Evolutionary conservation across 148 eudicot species (phyloP), one percentile per base, ranked within the genome.

Genomic region (Chenopodium suecicum): DNA sequence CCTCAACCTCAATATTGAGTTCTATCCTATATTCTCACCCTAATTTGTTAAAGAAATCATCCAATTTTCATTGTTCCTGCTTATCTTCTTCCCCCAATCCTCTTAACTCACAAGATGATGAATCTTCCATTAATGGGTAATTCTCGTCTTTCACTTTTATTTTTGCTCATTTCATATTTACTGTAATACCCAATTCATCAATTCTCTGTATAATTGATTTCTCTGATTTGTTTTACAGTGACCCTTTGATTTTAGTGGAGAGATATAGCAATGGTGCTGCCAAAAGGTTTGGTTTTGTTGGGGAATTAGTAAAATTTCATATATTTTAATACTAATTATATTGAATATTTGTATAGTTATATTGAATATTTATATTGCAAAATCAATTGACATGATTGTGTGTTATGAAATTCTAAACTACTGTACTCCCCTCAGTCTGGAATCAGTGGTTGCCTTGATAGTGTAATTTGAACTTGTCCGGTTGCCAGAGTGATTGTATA

Each of bases 251-350:
- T 85, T 84, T 94, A 78, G 91, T 94, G 79, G 98, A 93, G 84
- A 91, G 89, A 82, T 87, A 87, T 78, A 87, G 81, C 32, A 90
- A 93, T 88, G 98, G 98, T 76, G 83, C 91, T 83, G 81, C 94
- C 32, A 94, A 90, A 81, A 91, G 97, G 98, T 94, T 41, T 11
- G 72, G 44, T 74, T 81, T 41, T 70, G 14, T 48, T 75, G 69
- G 19, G 65, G 13, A 17, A 8, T 64, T 67, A 27, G 71, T 17
- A 12, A 0, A 31, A 67, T 27, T 16, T 9, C 12, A 67, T 67
- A 9, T 67, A 29, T 27, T 7, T 31, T 67, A 27, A 9, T 67
- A 4, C 37, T 2, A 34, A 2, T 34, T 34, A 34, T 34, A 34
- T 1, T 32, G 34, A 32, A 32, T 27, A 27, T 27, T 27, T 27